Evolutionary conservation across 2,329 filamentous ascomycete genomes (phyloP).

Genomic region (Nannizziopsis barbatae): DNA sequence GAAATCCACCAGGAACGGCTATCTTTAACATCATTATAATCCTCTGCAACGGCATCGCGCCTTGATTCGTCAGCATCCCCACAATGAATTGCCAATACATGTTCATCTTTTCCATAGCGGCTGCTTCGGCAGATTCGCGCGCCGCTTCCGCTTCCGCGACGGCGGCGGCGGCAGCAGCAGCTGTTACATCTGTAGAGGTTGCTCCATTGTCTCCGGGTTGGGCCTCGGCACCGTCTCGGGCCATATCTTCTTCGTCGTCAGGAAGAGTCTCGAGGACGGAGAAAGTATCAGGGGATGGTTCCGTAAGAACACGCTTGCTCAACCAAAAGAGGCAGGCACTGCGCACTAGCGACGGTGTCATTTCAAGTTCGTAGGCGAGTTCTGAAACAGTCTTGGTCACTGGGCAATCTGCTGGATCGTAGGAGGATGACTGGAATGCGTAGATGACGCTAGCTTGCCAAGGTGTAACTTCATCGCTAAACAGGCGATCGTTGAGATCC

Average conservation of each 20-base stretch:
- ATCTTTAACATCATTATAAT: slow-evolving; percentile 95
- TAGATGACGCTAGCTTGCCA: slow-evolving; percentile 84
- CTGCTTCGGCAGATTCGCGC: slow-evolving; percentile 41
- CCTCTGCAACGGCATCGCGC: slow-evolving; percentile 66
- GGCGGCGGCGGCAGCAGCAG: slow-evolving; percentile 30
- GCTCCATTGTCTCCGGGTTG: not conserved
- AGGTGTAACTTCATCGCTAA: slow-evolving; percentile 60
- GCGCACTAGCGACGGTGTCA: slow-evolving; percentile 47
- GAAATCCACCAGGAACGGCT: slow-evolving; percentile 75
- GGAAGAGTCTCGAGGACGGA: slow-evolving; percentile 46
- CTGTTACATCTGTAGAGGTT: slow-evolving; percentile 8
- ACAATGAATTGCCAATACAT: slow-evolving; percentile 89
- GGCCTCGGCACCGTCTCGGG: not conserved
- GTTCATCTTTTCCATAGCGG: slow-evolving; percentile 56
- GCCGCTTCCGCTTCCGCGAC: slow-evolving; percentile 33
- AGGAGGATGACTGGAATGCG: slow-evolving; percentile 54
- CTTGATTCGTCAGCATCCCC: slow-evolving; percentile 89
- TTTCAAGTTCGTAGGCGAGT: slow-evolving; percentile 41
- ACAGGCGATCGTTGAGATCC: slow-evolving; percentile 66
- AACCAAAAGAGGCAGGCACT: slow-evolving; percentile 53
- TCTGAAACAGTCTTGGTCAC: slow-evolving; percentile 33
- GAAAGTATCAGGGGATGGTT: slow-evolving; percentile 42
- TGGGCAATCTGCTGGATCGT: slow-evolving; percentile 18
- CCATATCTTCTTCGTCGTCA: slow-evolving; percentile 19
- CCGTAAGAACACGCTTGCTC: slow-evolving; percentile 43